Conservation (phyloP, 2,329 filamentous ascomycete genomes). For the Colletotrichum theobromicola region DNA sequence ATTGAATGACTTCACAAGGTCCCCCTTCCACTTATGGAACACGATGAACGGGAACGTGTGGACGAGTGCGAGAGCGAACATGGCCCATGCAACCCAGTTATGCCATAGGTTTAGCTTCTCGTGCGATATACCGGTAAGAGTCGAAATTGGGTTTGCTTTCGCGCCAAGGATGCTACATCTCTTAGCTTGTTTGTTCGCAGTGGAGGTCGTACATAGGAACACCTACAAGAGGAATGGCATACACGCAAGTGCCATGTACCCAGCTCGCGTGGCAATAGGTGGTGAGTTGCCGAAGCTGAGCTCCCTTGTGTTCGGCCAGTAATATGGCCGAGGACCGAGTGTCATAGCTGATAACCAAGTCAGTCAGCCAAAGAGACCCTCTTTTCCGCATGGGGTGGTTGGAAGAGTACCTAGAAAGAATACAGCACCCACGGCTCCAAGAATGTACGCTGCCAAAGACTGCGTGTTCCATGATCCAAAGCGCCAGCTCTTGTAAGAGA, state of each 20-base stretch:
- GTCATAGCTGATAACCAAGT: slow-evolving; percentile 36
- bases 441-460: slow-evolving; percentile 46
- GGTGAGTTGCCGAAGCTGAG: slow-evolving; percentile 54
- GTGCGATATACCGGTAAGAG: slow-evolving; percentile 59
- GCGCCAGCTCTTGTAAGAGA: slow-evolving; percentile 27
- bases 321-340: slow-evolving; percentile 56
- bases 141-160: slow-evolving; percentile 63
- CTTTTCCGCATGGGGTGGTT: not conserved
- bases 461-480: slow-evolving; percentile 43
- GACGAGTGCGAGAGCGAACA: slow-evolving; percentile 60
- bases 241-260: slow-evolving; percentile 57
- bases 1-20: slow-evolving; percentile 52
- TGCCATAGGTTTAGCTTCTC: slow-evolving; percentile 64
- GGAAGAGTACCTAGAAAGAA: slow-evolving; percentile 44
- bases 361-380: not conserved
- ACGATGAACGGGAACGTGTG: slow-evolving; percentile 67
- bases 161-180: slow-evolving; percentile 43
- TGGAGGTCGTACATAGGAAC: not conserved
- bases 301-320: slow-evolving; percentile 52
- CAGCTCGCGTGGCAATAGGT: slow-evolving; percentile 56
- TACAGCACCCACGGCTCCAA: slow-evolving; percentile 43
- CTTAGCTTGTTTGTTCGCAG: rapidly evolving
- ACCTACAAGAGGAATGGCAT: slow-evolving; percentile 54
- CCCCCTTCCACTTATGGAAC: slow-evolving; percentile 50
- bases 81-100: slow-evolving; percentile 58